Conservation (phyloP, 495 filamentous ascomycete species). For the Lasiosphaeria hispida region DNA sequence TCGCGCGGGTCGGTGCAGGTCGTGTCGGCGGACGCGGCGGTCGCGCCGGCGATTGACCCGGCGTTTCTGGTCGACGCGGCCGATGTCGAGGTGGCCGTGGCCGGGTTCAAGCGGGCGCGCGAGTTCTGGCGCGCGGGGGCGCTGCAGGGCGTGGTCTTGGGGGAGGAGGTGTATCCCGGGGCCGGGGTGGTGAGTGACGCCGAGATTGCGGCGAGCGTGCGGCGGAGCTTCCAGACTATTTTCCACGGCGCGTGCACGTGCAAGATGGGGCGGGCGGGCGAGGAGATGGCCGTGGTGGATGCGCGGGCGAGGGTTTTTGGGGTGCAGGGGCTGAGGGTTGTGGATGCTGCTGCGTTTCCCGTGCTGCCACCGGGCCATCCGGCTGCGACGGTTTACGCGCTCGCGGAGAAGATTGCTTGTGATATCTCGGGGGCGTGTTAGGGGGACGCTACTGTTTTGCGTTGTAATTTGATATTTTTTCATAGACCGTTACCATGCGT, state of each 20-base stretch:
- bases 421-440: no score
- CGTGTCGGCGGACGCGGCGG: conserved; percentile 34
- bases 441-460: no score
- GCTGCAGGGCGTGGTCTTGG: not conserved
- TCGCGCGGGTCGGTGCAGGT: conserved; percentile 58
- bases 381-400: conserved; percentile 37
- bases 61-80: conserved; percentile 44
- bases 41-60: conserved; percentile 47
- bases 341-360: conserved; percentile 59
- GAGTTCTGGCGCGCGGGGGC: conserved; percentile 4
- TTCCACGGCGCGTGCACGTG: conserved; percentile 54
- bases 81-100: conserved; percentile 46
- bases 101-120: conserved; percentile 43
- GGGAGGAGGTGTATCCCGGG: conserved; percentile 17
- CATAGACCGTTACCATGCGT: no score
- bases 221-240: conserved; percentile 39
- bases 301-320: conserved; percentile 50
- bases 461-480: no score
- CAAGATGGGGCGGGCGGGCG: conserved; percentile 47
- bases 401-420: no score
- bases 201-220: conserved; percentile 45
- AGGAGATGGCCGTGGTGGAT: conserved; percentile 56
- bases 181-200: conserved; percentile 46
- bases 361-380: conserved; percentile 58
- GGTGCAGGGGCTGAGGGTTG: conserved; percentile 52